These are phyloP conservation scores for Tillandsia fasciculata DNA, from an alignment of 176 grass and related monocot genomes.

Conservation along the genomic window DNA sequence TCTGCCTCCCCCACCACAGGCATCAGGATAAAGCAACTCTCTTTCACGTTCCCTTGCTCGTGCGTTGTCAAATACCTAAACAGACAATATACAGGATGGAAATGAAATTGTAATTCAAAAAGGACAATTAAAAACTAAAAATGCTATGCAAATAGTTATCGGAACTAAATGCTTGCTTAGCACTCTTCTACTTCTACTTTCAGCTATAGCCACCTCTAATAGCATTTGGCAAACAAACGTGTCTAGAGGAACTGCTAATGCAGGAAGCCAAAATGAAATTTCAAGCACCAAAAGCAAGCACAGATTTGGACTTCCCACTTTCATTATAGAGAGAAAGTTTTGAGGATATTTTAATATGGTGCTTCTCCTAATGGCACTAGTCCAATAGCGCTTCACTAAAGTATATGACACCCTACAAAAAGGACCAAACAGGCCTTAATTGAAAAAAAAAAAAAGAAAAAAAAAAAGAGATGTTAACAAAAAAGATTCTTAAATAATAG, in stretches of 20 bases:
- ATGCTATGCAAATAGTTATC: neutral
- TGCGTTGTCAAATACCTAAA: constrained; percentile 96
- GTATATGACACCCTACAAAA: neutral
- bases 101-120: neutral
- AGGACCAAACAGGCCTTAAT: neutral
- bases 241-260: too few species aligned
- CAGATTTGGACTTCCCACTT: too few species aligned
- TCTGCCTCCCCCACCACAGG: constrained; percentile 81
- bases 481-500: neutral
- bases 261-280: too few species aligned
- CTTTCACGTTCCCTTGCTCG: constrained; percentile 81
- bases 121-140: neutral
- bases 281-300: too few species aligned
- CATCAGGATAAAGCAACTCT: constrained; percentile 97
- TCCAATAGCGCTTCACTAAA: too few species aligned
- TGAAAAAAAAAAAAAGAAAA: neutral
- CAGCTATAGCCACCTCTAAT: too few species aligned
- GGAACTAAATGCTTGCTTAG: too few species aligned
- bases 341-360: too few species aligned
- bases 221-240: too few species aligned
- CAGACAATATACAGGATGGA: neutral
- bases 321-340: too few species aligned
- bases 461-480: neutral
- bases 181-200: too few species aligned
- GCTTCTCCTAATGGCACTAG: too few species aligned